Conservation (phyloP, 2,329 filamentous ascomycete species). For the Hypomyces rosellus region DNA sequence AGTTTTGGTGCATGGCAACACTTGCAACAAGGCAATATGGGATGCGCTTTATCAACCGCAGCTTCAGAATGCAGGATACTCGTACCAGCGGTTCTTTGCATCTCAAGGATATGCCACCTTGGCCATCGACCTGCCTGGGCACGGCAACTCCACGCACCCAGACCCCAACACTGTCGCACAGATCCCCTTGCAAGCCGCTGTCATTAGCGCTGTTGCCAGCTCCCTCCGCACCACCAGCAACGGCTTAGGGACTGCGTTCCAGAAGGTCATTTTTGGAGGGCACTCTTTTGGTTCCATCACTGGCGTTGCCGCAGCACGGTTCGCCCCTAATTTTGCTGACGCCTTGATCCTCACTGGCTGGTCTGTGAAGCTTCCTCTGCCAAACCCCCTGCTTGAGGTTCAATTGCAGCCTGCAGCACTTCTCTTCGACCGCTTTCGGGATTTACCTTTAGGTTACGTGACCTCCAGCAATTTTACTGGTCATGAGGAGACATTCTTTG, state of each 20-base stretch:
- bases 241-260: neutral
- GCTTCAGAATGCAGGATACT: neutral
- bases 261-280: neutral
- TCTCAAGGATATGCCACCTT: conserved; percentile 2
- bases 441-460: conserved; percentile 1
- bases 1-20: neutral
- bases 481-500: neutral
- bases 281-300: conserved; percentile 3
- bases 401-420: conserved; percentile 1
- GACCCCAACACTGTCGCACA: conserved; percentile 1
- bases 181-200: neutral
- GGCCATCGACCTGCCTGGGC: neutral
- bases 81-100: conserved; percentile 2
- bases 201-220: neutral
- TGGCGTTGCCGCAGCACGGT: conserved; percentile 1
- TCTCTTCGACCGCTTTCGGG: conserved; percentile 1
- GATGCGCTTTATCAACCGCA: neutral
- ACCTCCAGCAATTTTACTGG: neutral
- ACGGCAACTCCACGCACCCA: conserved; percentile 1
- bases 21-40: neutral
- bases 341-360: conserved; percentile 1
- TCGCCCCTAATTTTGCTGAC: neutral
- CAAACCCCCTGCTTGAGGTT: neutral
- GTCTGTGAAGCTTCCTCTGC: conserved; percentile 1
- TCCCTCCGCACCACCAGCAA: neutral